Evolutionary conservation across 768 basidiomycete genomes (phyloP), one percentile per base, ranked within the genome.

Genomic region (Pleurotus eryngii): DNA sequence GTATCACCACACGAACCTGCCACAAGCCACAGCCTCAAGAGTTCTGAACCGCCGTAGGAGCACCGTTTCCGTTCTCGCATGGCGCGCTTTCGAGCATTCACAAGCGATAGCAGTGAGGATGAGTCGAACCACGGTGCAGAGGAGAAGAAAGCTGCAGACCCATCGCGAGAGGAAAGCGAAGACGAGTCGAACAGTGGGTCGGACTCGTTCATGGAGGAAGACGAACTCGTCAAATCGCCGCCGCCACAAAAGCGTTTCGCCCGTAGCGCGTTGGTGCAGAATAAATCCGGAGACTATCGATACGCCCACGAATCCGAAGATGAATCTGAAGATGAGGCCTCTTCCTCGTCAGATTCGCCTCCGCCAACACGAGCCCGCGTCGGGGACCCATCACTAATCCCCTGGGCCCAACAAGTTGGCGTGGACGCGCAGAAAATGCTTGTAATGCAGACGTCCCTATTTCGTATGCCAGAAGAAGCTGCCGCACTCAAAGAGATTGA

Each of bases 391-490:
- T 77, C 79, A 5, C 75, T 84, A 45, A 82, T 84, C 55, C 83
- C 89, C 39, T 90, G 90, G 88, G 84, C 86, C 12, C 80, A 86
- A 47, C 83, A 83, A 50, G 68, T 87, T 24, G 88, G 89, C 4
- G 76, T 95, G n/a, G 92, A 95, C 68, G 80, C 87, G 12, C 90
- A 92, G 69, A 88, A 86, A 72, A 85, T 95, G 80, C 90, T 93
- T 65, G 90, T 95, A 55, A 96, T 96, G 94, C 94, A 96, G 65
- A 85, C 90, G 0, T 88, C 90, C 35, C 73, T 96, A 53, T 96
- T 96, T 67, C 81, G 87, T 46, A 77, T 84, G 68, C 86, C 86
- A 12, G 88, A 90, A 67, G 87, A 89, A 64, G 86, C 82, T 12
- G 87, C 81, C 1, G 83, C 82, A 1, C 74, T 89, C 56, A 81